Conservation (phyloP, 2,329 filamentous ascomycete species). For the Venturia oleaginea region DNA sequence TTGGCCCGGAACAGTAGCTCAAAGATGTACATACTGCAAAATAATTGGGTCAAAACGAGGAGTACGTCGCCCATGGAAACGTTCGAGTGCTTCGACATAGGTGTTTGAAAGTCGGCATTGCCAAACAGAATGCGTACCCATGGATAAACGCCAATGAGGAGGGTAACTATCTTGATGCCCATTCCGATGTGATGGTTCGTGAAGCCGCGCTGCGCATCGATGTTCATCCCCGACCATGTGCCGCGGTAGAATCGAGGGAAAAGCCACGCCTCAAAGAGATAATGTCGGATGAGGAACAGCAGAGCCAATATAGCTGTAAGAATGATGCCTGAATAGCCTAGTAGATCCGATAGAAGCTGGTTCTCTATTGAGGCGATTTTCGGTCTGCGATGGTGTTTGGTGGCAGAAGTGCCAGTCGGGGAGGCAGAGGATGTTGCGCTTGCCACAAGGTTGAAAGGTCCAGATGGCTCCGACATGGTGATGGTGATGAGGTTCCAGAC, state of each 20-base stretch:
- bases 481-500: not conserved
- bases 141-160: conserved; percentile 33
- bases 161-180: conserved; percentile 31
- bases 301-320: conserved; percentile 18
- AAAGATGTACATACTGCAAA: conserved; percentile 40
- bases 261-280: conserved; percentile 34
- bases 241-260: conserved; percentile 27
- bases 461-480: not conserved
- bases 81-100: conserved; percentile 21
- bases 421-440: not conserved
- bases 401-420: not conserved
- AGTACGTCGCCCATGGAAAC: conserved; percentile 35
- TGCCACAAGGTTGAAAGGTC: not conserved
- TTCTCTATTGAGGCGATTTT: conserved; percentile 9
- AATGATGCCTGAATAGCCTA: conserved; percentile 20
- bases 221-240: conserved; percentile 29
- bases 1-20: conserved; percentile 35
- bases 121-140: conserved; percentile 32
- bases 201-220: conserved; percentile 32
- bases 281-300: conserved; percentile 19
- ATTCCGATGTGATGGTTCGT: conserved; percentile 40
- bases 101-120: conserved; percentile 24
- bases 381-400: not conserved
- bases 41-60: conserved; percentile 31
- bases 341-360: conserved; percentile 17